phyloP scores from a whole-genome alignment of 2,329 filamentous ascomycete genomes.

The Elsinoe ampelina region DNA sequence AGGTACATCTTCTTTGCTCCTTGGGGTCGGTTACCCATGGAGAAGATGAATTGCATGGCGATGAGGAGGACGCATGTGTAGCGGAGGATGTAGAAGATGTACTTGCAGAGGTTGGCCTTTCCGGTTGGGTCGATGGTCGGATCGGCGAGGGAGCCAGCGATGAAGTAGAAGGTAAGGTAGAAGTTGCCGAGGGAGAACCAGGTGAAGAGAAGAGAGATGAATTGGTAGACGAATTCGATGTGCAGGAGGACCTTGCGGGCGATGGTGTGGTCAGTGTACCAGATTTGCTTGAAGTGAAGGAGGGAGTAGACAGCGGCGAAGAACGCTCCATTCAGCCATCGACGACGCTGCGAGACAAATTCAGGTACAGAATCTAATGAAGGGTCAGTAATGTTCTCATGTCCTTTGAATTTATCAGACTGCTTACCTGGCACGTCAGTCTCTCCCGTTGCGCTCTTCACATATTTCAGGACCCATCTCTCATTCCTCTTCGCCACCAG shows the following conservation, averaged over 20 bases:
- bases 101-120: constrained; percentile 62
- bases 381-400: not conserved
- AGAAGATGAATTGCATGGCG: constrained; percentile 89
- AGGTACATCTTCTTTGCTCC: constrained; percentile 88
- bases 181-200: constrained; percentile 98
- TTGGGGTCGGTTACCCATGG: constrained; percentile 91
- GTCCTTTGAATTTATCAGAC: not conserved
- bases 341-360: constrained; percentile 89
- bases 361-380: constrained; percentile 77
- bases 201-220: constrained; percentile 85
- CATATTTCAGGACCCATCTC: constrained; percentile 95
- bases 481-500: constrained; percentile 90
- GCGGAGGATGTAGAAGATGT: constrained; percentile 77
- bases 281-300: constrained; percentile 88
- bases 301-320: constrained; percentile 97
- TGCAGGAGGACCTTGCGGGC: constrained; percentile 84
- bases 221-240: constrained; percentile 92
- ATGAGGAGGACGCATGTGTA: constrained; percentile 84
- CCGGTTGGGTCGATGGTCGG: constrained; percentile 79
- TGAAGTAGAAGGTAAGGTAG: constrained; percentile 97
- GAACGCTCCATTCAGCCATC: constrained; percentile 98
- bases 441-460: constrained; percentile 91
- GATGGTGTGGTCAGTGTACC: constrained; percentile 84
- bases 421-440: constrained; percentile 88
- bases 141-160: constrained; percentile 81